Evolutionary conservation across 2,329 filamentous ascomycete genomes (phyloP), one percentile per base, ranked within the genome.

Genomic region (Incumbomyces lentus): DNA sequence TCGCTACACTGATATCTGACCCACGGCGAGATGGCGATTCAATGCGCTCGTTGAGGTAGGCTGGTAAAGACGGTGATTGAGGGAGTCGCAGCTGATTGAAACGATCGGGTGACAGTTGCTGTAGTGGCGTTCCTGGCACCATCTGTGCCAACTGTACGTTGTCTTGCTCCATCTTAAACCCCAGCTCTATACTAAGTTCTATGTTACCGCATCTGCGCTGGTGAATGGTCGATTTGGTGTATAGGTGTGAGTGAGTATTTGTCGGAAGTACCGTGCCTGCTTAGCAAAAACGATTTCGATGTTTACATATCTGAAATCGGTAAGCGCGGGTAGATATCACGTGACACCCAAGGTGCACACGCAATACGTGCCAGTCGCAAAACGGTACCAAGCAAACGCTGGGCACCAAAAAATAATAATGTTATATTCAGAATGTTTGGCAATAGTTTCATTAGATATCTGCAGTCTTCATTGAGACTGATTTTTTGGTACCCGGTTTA

Each of bases 41-140:
- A 10, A 49, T 49, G 22, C 52, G 53, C 13, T 55, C 52, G 34
- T 47, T 44, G 11, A 51, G 42, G 43, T 69, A 64, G 2, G 61
- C 52, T 2, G 62, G 58, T 26, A 64, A 46, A 5, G 65, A 65
- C 7, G 68, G 67, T 1, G 68, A 70, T 14, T 57, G 59, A 32
- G 62, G 62, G 36, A 67, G 56, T 34, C 57, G 61, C 59, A 70
- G 67, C 59, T 71, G 67, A 53, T 73, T 73, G 51, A 71, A 67
- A 37, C 69, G 68, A 51, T 71, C 67, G 18, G 68, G 67, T n/a
- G 70, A 70, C 4, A 71, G 51, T 44, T 68, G 68, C 46, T 66
- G 62, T 31, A 73, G 62, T 32, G 63, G 60, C 13, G 59, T 61
- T 46, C 64, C 56, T 32, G 62, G 32, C 41, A 36, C 19, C 13